Evolutionary conservation across 23 red algal species (phyloP).

Genomic region (Agarophyton chilense): DNA sequence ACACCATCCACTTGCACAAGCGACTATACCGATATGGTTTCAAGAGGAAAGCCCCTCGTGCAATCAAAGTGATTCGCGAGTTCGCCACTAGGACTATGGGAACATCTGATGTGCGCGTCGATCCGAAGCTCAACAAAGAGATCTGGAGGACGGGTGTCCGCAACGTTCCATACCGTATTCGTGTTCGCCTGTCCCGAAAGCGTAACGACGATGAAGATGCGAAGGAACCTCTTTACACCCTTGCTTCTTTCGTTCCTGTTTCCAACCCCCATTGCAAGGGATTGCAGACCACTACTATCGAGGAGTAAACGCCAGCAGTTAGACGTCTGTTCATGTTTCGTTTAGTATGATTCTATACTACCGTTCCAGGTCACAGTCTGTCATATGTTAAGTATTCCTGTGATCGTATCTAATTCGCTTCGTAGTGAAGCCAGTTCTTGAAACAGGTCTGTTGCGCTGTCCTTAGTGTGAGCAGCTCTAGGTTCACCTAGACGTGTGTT

Average conservation of each 20-base stretch:
- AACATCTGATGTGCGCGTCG: conserved; percentile 93
- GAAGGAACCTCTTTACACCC: conserved; percentile 93
- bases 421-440: conserved; percentile 44
- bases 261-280: conserved; percentile 77
- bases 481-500: background rate
- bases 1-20: conserved; percentile 97
- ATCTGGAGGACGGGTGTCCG: conserved; percentile 94
- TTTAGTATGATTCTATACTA: background rate
- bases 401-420: conserved; percentile 52
- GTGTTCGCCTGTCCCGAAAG: conserved; percentile 82
- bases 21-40: conserved; percentile 81
- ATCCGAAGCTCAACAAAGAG: conserved; percentile 92
- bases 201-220: conserved; percentile 93
- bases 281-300: conserved; percentile 87
- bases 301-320: conserved; percentile 62
- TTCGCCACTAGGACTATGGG: conserved; percentile 95
- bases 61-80: conserved; percentile 87
- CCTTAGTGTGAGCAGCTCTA: background rate
- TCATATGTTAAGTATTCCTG: conserved; percentile 28
- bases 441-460: conserved; percentile 30
- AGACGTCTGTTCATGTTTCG: conserved; percentile 6
- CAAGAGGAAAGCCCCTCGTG: conserved; percentile 91
- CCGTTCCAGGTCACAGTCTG: background rate
- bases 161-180: conserved; percentile 87
- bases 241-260: conserved; percentile 80